phyloP scores from a whole-genome alignment of 164 flowering plant genomes.

The Sedum album region DNA sequence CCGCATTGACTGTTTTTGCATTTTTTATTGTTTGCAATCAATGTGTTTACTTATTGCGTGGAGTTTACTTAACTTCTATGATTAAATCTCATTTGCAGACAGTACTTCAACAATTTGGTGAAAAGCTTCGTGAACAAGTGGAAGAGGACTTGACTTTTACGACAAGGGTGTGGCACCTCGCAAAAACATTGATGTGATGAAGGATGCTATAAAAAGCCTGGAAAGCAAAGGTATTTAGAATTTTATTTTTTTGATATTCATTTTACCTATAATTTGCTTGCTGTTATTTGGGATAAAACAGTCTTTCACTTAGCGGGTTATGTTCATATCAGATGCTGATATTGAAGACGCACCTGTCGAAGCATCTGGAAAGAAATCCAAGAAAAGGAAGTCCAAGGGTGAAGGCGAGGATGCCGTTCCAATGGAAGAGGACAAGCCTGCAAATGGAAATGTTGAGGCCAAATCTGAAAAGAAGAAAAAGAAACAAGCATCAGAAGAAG shows the following conservation, averaged over 20 bases:
- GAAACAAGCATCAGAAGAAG: constrained; percentile 20
- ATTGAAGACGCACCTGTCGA: too few relatives aligned
- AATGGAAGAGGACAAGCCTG: constrained; percentile 26
- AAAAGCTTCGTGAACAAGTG: constrained; percentile 92
- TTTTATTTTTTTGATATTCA: neutral
- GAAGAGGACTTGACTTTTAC: constrained; percentile 96
- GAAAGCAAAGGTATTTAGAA: constrained; percentile 31
- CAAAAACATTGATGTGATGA: constrained; percentile 95
- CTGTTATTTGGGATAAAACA: neutral
- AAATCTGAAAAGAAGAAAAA: constrained; percentile 52
- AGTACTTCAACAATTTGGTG: constrained; percentile 58
- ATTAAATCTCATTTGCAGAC: constrained; percentile 31
- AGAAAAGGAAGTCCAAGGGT: constrained; percentile 33
- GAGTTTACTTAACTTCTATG: neutral
- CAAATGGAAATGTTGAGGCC: constrained; percentile 35
- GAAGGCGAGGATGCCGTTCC: constrained; percentile 25
- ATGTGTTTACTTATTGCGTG: neutral
- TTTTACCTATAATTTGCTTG: too few relatives aligned
- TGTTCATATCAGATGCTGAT: constrained; percentile 10
- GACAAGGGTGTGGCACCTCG: constrained; percentile 99
- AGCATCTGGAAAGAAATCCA: too few relatives aligned
- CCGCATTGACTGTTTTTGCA: constrained; percentile 86
- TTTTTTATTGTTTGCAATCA: neutral
- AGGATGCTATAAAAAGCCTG: constrained; percentile 53
- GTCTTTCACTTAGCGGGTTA: neutral